phyloP scores from a whole-genome alignment of 345 rosid genomes.

The Combretum micranthum region DNA sequence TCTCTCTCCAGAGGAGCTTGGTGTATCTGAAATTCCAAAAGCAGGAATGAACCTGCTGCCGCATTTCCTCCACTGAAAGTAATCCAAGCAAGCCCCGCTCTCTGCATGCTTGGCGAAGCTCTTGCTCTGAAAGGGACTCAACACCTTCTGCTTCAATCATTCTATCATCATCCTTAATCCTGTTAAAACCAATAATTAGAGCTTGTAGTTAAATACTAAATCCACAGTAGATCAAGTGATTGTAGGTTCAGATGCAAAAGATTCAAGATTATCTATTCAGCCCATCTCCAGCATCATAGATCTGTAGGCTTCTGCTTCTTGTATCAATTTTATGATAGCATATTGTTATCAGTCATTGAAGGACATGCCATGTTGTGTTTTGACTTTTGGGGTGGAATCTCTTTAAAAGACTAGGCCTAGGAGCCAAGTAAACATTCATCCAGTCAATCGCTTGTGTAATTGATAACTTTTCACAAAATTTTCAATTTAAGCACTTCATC shows the following conservation, averaged over 20 bases:
- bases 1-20: neutral
- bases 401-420: neutral
- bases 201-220: neutral
- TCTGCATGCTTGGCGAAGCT: conserved; percentile 94
- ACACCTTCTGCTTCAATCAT: conserved; percentile 90
- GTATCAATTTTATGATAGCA: no score
- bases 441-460: neutral
- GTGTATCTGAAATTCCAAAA: neutral
- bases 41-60: conserved; percentile 54
- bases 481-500: neutral
- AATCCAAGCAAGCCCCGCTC: conserved; percentile 87
- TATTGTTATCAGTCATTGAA: no score
- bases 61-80: conserved; percentile 92
- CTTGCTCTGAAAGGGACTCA: conserved; percentile 86
- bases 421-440: neutral
- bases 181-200: conserved; percentile 20
- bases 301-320: no score
- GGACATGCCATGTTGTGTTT: no score
- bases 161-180: conserved; percentile 93
- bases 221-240: neutral
- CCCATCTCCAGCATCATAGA: no score
- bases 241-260: no score
- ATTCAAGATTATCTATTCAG: no score
- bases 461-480: neutral
- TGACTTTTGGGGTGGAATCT: no score